A percentile compares a stretch with the other conserved stretches of the same genome.
These are phyloP conservation scores for Cordyceps tenuipes DNA, from an alignment of 2,329 filamentous ascomycete species.

Conservation along the genomic window DNA sequence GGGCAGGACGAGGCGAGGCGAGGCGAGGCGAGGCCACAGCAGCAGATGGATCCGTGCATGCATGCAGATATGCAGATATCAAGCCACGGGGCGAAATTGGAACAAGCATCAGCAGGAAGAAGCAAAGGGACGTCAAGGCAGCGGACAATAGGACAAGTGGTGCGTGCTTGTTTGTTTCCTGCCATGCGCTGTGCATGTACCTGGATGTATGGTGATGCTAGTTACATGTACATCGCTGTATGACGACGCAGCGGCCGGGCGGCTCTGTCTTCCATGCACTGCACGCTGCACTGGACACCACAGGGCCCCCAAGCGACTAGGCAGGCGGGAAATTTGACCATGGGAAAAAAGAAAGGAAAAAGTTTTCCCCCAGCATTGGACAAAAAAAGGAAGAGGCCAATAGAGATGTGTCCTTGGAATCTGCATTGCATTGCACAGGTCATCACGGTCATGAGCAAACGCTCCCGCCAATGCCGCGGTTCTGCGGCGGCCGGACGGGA, in stretches of 20 bases:
- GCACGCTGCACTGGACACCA: background rate
- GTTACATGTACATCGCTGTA: background rate
- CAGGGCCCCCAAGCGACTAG: background rate
- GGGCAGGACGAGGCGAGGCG: background rate
- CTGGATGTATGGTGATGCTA: background rate
- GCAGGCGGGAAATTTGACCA: background rate
- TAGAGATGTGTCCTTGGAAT: no score
- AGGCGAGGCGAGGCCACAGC: background rate
- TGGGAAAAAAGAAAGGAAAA: background rate
- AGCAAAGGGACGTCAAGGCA: background rate
- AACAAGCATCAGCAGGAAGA: background rate
- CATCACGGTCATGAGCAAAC: no score
- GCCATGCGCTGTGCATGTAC: background rate
- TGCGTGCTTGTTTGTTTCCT: background rate
- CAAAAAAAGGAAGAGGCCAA: no score
- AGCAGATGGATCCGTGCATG: background rate
- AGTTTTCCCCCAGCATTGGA: background rate
- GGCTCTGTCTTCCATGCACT: background rate
- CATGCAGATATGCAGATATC: slow-evolving; percentile 7
- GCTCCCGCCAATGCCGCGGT: slow-evolving; percentile 1
- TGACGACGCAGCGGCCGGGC: background rate
- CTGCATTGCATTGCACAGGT: no score
- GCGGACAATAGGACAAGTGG: background rate
- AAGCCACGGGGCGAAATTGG: slow-evolving; percentile 2
- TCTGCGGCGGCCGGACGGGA: background rate